These are phyloP conservation scores for Asterella californica DNA, from an alignment of 225 moss, liverwort and hornwort genomes.

Conservation along the genomic window DNA sequence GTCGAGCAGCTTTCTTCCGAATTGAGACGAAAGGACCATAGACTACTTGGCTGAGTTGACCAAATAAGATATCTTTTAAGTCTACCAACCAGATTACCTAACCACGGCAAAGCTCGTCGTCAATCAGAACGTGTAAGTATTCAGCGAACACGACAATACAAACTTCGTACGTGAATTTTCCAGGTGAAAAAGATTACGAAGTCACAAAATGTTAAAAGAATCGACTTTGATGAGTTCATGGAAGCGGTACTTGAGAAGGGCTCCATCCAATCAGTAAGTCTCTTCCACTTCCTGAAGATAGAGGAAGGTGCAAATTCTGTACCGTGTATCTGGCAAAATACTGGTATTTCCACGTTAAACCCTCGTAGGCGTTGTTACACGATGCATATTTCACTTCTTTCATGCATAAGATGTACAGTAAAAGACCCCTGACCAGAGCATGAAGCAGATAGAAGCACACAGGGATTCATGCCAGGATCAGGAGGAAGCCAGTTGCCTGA, in stretches of 20 bases:
- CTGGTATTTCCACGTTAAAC: neutral
- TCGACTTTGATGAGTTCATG: conserved; percentile 91
- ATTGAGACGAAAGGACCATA: too few species aligned
- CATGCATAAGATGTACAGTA: neutral
- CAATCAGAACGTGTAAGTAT: too few species aligned
- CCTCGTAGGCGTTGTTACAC: neutral
- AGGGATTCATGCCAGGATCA: neutral
- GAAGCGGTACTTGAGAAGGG: conserved; percentile 75
- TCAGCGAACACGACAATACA: too few species aligned
- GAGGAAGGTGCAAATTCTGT: neutral
- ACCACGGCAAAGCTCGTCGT: too few species aligned
- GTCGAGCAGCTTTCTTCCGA: too few species aligned
- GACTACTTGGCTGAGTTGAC: too few species aligned
- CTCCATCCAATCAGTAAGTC: conserved; percentile 30
- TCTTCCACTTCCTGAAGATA: neutral
- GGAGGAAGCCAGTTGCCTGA: neutral
- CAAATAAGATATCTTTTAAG: too few species aligned
- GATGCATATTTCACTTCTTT: neutral
- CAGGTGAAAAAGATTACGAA: conserved; percentile 91
- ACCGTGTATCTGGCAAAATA: neutral
- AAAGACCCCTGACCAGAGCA: neutral
- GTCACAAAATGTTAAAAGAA: conserved; percentile 69
- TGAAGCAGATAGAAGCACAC: neutral
- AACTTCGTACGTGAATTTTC: neutral
- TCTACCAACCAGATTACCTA: too few species aligned